A percentile compares a stretch with the other conserved stretches of the same genome.
phyloP scores from a whole-genome alignment of 345 rosid genomes.

The Aquilaria malaccensis region DNA sequence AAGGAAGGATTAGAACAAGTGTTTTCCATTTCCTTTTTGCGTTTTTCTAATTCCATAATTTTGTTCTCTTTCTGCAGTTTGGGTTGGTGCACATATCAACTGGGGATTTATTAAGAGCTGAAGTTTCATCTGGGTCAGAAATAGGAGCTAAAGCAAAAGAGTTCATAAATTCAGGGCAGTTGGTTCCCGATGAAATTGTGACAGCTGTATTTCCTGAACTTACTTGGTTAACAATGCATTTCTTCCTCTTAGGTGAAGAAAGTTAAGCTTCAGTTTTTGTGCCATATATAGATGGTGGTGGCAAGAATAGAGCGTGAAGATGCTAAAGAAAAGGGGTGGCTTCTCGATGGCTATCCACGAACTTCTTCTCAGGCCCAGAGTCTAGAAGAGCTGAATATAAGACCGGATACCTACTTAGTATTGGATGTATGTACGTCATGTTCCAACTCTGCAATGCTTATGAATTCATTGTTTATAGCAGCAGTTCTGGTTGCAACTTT shows the following conservation, averaged over 20 bases:
- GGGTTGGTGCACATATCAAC: slow-evolving; percentile 91
- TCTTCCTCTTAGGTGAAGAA: slow-evolving; percentile 1
- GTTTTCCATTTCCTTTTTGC: neutral
- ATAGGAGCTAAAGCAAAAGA: slow-evolving; percentile 74
- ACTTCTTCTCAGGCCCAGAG: slow-evolving; percentile 70
- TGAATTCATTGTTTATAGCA: slow-evolving; percentile 3
- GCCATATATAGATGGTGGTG: slow-evolving; percentile 47
- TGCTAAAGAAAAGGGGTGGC: slow-evolving; percentile 80
- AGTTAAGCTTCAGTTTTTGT: slow-evolving; percentile 8
- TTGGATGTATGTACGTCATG: slow-evolving; percentile 49
- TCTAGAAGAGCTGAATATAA: slow-evolving; percentile 58
- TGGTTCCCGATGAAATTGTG: slow-evolving; percentile 88
- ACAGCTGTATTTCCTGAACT: slow-evolving; percentile 40
- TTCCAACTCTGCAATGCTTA: slow-evolving; percentile 2
- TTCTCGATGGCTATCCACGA: slow-evolving; percentile 89
- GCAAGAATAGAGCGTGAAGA: slow-evolving; percentile 56
- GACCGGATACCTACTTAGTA: slow-evolving; percentile 67
- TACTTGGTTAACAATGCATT: neutral
- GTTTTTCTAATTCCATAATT: neutral
- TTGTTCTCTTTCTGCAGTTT: slow-evolving; percentile 24
- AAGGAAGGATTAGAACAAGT: neutral
- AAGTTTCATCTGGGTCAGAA: slow-evolving; percentile 70
- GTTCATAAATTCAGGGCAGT: slow-evolving; percentile 67
- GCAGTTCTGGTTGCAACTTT: neutral
- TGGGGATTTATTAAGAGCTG: slow-evolving; percentile 83